Base-by-base conservation (phyloP, 306 rosid species). In the Arachis stenosperma region DNA sequence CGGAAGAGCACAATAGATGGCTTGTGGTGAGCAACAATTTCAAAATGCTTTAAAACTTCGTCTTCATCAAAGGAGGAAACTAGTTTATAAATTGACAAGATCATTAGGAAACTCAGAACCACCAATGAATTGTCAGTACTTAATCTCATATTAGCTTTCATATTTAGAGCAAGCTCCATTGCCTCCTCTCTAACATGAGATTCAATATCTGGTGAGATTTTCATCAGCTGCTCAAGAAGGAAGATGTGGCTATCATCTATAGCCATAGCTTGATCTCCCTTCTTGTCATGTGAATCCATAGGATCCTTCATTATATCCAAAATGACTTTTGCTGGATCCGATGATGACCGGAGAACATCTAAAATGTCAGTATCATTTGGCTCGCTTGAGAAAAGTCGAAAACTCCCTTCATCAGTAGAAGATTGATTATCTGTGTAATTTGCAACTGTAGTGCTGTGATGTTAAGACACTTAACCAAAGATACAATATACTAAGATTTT, bases 241-340 rank as follows among this genome's bases (percentile, higher is more conserved):
- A 55, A 37, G 7, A 84, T 74, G 75, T 59, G 79, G 6, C 59
- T 33, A 15, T 3, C 63, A 67, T 70, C 68, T 61, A 71, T 47
- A 65, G 58, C 76, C 63, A 22, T 75, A 43, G 63, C 67, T n/a
- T 39, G 51, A 30, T 76, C 75, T 58, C 52, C 75, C 13, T 56
- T 80, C 42, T 36, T 55, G 75, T 77, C 59, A 12, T 65, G 72
- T 13, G 74, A 68, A 59, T 65, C 11, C 59, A 82, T 65, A 61
- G 63, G 67, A 8, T 56, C 70, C 76, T 42, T 79, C 39, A 92
- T 83, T 9, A 70, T 29, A 68, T 80, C 85, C 83, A 88, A 64
- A 50, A 83, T 86, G 77, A 81, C 72, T 71, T 84, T 79, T 70
- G 90, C 84, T 14, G 91, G 90, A 55, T 87, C 84, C 10, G 42